Conservation (phyloP, 345 rosid species). For the Abelmoschus esculentus region DNA sequence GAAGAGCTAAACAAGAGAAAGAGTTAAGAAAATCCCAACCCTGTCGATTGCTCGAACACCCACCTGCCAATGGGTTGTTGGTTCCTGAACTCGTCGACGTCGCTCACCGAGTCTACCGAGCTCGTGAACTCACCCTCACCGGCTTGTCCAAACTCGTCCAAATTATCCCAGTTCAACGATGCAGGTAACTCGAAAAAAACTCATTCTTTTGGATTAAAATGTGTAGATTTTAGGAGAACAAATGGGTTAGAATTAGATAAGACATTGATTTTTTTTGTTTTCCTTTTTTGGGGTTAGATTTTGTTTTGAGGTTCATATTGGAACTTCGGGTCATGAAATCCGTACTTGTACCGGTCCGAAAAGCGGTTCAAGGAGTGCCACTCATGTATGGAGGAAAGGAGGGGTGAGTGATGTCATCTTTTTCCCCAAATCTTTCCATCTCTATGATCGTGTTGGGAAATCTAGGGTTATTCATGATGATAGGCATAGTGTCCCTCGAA, state of each 20-base stretch:
- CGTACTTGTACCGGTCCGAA: constrained; percentile 69
- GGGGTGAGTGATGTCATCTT: constrained; percentile 44
- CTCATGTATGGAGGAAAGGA: constrained; percentile 77
- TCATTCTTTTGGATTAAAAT: not conserved
- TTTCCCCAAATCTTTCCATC: constrained; percentile 72
- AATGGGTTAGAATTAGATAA: not conserved
- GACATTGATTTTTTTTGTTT: too few relatives aligned
- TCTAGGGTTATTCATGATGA: constrained; percentile 67
- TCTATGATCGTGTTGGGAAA: constrained; percentile 76
- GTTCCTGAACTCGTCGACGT: constrained; percentile 64
- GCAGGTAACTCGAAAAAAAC: constrained; percentile 34
- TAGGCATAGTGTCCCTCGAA: constrained; percentile 35
- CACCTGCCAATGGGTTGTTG: constrained; percentile 73
- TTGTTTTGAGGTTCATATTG: constrained; percentile 65
- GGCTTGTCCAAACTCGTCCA: constrained; percentile 43
- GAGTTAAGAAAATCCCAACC: constrained; percentile 60
- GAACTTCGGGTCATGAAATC: constrained; percentile 64
- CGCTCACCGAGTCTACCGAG: constrained; percentile 52
- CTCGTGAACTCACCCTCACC: constrained; percentile 45
- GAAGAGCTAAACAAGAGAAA: constrained; percentile 54
- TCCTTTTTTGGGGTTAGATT: constrained; percentile 30
- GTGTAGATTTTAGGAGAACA: not conserved
- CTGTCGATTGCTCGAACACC: constrained; percentile 53
- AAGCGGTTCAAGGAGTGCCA: constrained; percentile 58
- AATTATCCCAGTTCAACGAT: constrained; percentile 49